Percentiles rank a stretch among this genome's conserved stretches.
Conservation (phyloP, 2,329 filamentous ascomycete genomes). For the Cordyceps cicadae region DNA sequence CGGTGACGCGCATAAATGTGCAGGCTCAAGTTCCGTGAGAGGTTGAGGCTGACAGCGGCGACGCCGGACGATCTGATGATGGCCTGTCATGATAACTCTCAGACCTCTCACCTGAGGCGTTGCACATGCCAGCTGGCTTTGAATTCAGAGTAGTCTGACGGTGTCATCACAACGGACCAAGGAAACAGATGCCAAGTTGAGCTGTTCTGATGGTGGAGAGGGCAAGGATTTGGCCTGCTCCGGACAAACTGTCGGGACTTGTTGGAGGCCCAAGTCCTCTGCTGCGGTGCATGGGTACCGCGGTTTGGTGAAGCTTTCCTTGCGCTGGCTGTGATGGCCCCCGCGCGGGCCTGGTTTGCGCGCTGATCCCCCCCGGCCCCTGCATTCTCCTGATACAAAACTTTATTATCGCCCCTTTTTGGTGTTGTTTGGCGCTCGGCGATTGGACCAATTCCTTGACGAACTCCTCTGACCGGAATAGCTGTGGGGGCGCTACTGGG, state of each 20-base stretch:
- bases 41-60: not conserved
- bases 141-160: slow-evolving; percentile 22
- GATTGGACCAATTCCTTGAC: not conserved
- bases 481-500: not conserved
- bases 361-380: not conserved
- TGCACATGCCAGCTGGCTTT: slow-evolving; percentile 19
- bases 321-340: too few species aligned
- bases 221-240: too few species aligned
- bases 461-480: not conserved
- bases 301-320: not conserved
- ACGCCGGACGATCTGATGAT: not conserved
- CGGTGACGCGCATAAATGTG: not conserved
- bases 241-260: slow-evolving; percentile 14
- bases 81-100: slow-evolving; percentile 21
- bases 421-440: not conserved
- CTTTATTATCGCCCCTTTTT: not conserved
- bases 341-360: not conserved
- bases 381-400: slow-evolving; percentile 7
- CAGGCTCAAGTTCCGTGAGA: not conserved
- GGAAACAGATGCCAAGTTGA: not conserved
- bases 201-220: not conserved
- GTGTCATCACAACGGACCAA: slow-evolving; percentile 13
- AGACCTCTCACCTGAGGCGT: slow-evolving; percentile 17
- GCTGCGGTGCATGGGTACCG: not conserved
- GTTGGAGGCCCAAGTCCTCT: slow-evolving; percentile 12